Evolutionary conservation across 805 yeast genomes (phyloP), one percentile per base, ranked within the genome.

Genomic region (Yamadazyma phyllophila): DNA sequence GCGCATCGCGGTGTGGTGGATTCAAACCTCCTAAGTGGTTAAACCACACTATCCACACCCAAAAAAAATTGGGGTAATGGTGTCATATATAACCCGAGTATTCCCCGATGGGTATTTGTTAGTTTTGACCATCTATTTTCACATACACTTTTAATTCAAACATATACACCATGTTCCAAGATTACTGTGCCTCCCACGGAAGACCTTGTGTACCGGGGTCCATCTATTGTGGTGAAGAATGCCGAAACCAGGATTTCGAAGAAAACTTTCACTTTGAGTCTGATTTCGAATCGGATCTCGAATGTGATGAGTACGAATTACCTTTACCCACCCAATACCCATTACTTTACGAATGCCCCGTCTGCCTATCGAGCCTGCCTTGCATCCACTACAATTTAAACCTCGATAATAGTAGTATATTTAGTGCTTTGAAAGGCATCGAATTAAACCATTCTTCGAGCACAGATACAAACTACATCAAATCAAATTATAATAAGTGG

Each of bases 401-500:
- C 11, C 32, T 39, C 12, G 37, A 32, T 31, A 35, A 36, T 15
- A 39, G 39, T 24, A 26, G 20, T 13, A 44, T 44, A 7, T 30
- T 44, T 10, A 41, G 35, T 15, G 27, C 47, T 7, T 35, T 44
- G 16, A 36, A 44, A 20, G 40, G 29, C 24, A 24, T 45, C 7
- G 41, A 44, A 17, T 3, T 35, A 24, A 11, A 32, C 16, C 15
- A 26, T 26, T 26, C 16, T 20, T 14, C 30, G 5, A 32, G 11
- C 14, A n/a, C 10, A 16, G 36, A 44, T 26, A 26, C 39, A 11
- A 33, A 32, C 17, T 41, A 37, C 16, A 26, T 49, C 20, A 36
- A 29, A 26, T 37, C 47, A 1, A 62, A 62, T 44, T 62, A 62
- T 43, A 49, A 60, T 41, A 61, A 60, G 45, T 62, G 65, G 65